Evolutionary conservation across 257 asterid species (phyloP), one percentile per base, ranked within the genome.

Genomic region (Rauvolfia tetraphylla): DNA sequence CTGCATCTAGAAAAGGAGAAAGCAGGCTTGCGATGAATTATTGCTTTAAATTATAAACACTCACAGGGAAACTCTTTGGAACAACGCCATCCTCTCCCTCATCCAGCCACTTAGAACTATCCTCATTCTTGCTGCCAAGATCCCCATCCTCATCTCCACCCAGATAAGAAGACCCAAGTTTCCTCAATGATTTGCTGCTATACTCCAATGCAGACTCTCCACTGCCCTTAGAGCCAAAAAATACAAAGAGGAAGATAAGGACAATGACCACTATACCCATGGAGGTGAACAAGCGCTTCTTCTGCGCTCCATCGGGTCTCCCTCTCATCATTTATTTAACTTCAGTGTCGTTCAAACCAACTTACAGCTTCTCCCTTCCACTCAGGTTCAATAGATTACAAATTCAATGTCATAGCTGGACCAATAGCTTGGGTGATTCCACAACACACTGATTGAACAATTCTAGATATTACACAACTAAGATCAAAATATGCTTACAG

Each of bases 151-250:
- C 98, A 83, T 91, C 97, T 68, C 93, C 96, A 62, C 95, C 88
- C 85, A 93, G 83, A 84, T 93, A 91, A 58, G 98, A 89, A 68
- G 97, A 86, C 46, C 98, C 98, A 25, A 93, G 83, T 79, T 86
- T 93, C 84, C 90, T 90, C 91, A 93, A 85, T 42, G 97, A 92
- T 34, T 94, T 86, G 87, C 96, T 93, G 53, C 98, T 97, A 74
- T 93, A 91, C 85, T 90, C 93, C 42, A 93, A 76, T 67, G 97
- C 96, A 79, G 98, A 86, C 89, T 90, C 97, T 56, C 96, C 96
- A n/a, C 84, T 77, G 75, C 83, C 85, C 82, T 91, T 90, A 38
- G 95, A 89, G 83, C 97, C 94, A 80, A 83, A 89, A 81, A 75
- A 93, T 72, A 90, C 80, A 82, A 87, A 93, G 73, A 93, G 84